Evolutionary conservation across 148 eudicot genomes (phyloP).

Genomic region (Fallopia convolvulus): DNA sequence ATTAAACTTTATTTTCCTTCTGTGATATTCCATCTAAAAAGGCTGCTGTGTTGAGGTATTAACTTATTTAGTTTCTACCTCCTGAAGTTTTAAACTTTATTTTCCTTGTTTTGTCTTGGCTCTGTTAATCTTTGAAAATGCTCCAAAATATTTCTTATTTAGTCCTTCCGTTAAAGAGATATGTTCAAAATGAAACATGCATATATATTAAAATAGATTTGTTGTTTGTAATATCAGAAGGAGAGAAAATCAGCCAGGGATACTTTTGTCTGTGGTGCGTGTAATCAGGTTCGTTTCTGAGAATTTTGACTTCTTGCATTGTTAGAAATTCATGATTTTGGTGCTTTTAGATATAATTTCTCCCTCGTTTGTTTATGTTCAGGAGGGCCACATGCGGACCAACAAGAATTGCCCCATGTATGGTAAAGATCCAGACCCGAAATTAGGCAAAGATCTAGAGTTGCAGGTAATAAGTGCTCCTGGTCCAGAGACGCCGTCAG

Average conservation of each 20-base stretch:
- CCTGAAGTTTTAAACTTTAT: not conserved
- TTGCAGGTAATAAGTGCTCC: conserved; percentile 41
- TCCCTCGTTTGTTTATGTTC: conserved; percentile 14
- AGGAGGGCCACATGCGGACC: conserved; percentile 98
- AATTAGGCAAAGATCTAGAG: conserved; percentile 68
- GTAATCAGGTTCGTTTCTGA: conserved; percentile 68
- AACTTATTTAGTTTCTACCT: not conserved
- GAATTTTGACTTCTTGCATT: not conserved
- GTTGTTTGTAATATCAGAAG: conserved; percentile 41
- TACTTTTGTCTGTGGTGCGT: conserved; percentile 95
- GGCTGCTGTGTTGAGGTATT: not conserved
- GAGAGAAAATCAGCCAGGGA: conserved; percentile 94
- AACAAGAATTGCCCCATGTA: conserved; percentile 91
- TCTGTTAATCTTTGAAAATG: not conserved
- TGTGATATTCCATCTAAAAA: no score
- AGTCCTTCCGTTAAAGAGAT: not conserved
- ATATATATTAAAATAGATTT: not conserved
- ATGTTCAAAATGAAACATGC: not conserved
- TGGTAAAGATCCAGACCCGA: conserved; percentile 67
- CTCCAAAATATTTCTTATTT: not conserved
- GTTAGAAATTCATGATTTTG: not conserved
- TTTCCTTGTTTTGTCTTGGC: not conserved
- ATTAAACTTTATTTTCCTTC: not conserved
- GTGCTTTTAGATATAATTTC: not conserved
- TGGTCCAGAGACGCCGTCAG: conserved; percentile 46